Conservation (phyloP, 345 rosid species). For the Angophora floribunda region DNA sequence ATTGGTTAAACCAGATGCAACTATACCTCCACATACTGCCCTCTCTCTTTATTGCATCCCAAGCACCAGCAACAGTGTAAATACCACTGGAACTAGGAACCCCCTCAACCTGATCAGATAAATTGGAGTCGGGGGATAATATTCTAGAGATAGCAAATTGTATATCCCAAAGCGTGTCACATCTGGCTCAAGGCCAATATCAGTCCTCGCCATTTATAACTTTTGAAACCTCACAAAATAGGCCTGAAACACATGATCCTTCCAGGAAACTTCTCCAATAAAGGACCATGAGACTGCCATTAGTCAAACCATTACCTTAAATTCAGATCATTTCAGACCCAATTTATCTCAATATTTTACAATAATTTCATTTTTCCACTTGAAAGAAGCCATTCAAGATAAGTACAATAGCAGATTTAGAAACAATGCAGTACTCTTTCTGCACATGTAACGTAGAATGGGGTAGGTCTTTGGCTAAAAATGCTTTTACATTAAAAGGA, state of each 20-base stretch:
- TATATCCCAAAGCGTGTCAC: background rate
- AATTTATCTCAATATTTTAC: background rate
- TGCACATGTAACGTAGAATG: background rate
- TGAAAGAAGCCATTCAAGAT: background rate
- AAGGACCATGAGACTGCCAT: background rate
- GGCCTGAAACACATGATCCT: background rate
- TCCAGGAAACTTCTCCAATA: background rate
- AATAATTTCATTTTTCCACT: background rate
- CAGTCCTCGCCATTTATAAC: background rate
- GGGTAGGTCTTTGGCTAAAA: background rate
- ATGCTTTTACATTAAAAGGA: background rate
- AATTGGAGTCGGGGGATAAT: background rate
- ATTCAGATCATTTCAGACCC: background rate
- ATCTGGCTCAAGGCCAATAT: background rate
- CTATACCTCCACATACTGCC: too few species aligned
- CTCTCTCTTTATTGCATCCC: background rate
- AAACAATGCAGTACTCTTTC: background rate
- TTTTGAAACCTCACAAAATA: background rate
- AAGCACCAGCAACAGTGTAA: background rate
- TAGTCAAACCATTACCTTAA: background rate
- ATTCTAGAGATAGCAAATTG: background rate
- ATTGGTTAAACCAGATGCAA: too few species aligned
- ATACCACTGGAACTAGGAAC: background rate
- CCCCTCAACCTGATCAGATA: background rate
- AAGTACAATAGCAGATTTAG: background rate